phyloP scores from a whole-genome alignment of 176 grass and related monocot genomes.

The Phyllostachys edulis region DNA sequence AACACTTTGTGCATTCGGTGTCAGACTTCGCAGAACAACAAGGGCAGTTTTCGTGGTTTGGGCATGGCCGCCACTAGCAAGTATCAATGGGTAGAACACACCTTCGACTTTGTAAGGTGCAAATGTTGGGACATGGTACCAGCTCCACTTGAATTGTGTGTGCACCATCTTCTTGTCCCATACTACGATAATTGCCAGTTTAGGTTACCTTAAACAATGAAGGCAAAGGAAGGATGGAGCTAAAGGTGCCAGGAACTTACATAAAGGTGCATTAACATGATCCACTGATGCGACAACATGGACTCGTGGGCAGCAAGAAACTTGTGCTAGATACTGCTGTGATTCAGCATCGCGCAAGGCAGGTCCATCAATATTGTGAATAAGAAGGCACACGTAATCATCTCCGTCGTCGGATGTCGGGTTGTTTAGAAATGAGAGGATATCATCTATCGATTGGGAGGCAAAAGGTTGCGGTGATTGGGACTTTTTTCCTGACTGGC shows the following conservation, averaged over 20 bases:
- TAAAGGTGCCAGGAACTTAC: constrained; percentile 56
- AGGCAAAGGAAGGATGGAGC: constrained; percentile 4
- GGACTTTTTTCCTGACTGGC: constrained; percentile 47
- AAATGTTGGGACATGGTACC: constrained; percentile 87
- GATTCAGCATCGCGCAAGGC: constrained; percentile 75
- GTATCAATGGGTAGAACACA: constrained; percentile 78
- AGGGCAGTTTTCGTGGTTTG: constrained; percentile 87
- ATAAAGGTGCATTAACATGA: constrained; percentile 85
- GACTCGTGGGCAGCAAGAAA: constrained; percentile 75
- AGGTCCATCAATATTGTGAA: constrained; percentile 95
- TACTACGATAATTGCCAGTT: constrained; percentile 48
- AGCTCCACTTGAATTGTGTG: constrained; percentile 84
- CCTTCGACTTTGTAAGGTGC: constrained; percentile 81
- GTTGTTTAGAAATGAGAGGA: constrained; percentile 66
- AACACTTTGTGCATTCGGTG: constrained; percentile 93
- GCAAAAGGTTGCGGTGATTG: constrained; percentile 46
- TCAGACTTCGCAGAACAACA: constrained; percentile 87
- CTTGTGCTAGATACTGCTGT: constrained; percentile 73
- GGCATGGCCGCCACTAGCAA: constrained; percentile 68
- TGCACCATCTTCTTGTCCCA: constrained; percentile 99
- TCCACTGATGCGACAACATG: constrained; percentile 75
- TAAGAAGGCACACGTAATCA: constrained; percentile 57
- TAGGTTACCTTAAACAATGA: constrained; percentile 29
- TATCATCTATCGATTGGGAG: constrained; percentile 73
- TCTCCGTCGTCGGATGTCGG: constrained; percentile 46